A percentile compares a stretch with the other conserved stretches of the same genome.
Conservation (phyloP, 1,284 basidiomycete genomes). For the Cerioporus squamosus region DNA sequence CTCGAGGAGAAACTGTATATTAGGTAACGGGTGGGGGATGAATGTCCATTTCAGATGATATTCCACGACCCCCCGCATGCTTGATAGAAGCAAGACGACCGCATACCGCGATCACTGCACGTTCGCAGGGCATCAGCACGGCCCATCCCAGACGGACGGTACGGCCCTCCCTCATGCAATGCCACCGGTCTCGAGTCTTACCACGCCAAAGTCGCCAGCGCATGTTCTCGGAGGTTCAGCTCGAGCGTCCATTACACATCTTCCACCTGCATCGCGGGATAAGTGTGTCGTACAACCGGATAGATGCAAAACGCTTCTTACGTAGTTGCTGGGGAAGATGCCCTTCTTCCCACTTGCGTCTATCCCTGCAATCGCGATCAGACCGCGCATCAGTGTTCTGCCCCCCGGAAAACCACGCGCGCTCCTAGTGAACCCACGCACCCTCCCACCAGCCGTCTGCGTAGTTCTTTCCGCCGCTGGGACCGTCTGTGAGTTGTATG, state of each 20-base stretch:
- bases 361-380: constrained; percentile 50
- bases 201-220: too few relatives aligned
- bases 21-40: constrained; percentile 13
- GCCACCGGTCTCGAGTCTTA: background rate
- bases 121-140: constrained; percentile 15
- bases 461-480: constrained; percentile 63
- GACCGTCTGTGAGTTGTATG: constrained; percentile 66
- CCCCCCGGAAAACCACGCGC: constrained; percentile 4
- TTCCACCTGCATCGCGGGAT: constrained; percentile 16
- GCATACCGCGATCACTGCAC: constrained; percentile 9
- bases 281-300: background rate
- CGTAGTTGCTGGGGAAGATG: constrained; percentile 86
- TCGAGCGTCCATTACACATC: constrained; percentile 2
- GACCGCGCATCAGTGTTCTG: constrained; percentile 8
- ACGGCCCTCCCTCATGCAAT: constrained; percentile 7
- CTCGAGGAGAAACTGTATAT: constrained; percentile 21
- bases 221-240: too few relatives aligned
- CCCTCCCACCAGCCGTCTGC: constrained; percentile 87
- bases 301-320: constrained; percentile 43
- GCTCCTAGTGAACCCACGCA: constrained; percentile 30
- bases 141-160: constrained; percentile 5
- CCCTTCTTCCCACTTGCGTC: constrained; percentile 65
- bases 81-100: background rate
- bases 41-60: background rate
- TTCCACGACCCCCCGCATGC: too few relatives aligned